A percentile compares a stretch with the other conserved stretches of the same genome.
These are phyloP conservation scores for Fusarium sp. DNA, from an alignment of 2,329 filamentous ascomycete species.

Conservation along the genomic window DNA sequence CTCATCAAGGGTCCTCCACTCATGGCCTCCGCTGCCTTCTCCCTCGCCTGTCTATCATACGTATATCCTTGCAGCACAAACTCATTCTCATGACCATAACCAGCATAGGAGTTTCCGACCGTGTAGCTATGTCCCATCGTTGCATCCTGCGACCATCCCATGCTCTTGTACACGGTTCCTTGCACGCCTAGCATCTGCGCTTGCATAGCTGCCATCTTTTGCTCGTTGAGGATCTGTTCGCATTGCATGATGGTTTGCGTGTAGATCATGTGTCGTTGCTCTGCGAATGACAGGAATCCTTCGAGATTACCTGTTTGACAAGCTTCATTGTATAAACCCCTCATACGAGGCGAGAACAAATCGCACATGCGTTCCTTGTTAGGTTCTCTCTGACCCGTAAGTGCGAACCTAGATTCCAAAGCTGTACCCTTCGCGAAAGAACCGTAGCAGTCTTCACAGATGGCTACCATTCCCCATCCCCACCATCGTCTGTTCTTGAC, in stretches of 20 bases:
- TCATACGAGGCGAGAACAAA: conserved; percentile 53
- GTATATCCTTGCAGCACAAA: conserved; percentile 46
- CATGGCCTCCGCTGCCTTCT: conserved; percentile 18
- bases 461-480: conserved; percentile 51
- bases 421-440: conserved; percentile 47
- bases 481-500: conserved; percentile 41
- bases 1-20: conserved; percentile 27
- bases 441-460: conserved; percentile 53
- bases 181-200: conserved; percentile 43
- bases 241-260: conserved; percentile 46
- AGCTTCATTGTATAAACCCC: conserved; percentile 48
- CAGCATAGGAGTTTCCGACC: conserved; percentile 48
- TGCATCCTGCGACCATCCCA: conserved; percentile 35
- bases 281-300: conserved; percentile 43
- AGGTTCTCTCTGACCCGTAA: conserved; percentile 39
- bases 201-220: conserved; percentile 41
- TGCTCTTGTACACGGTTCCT: conserved; percentile 43
- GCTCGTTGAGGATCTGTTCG: conserved; percentile 44
- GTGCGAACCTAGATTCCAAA: conserved; percentile 47
- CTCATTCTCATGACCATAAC: conserved; percentile 49
- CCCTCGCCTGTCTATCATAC: conserved; percentile 47
- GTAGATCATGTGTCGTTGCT: conserved; percentile 47
- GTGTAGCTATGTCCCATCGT: conserved; percentile 39
- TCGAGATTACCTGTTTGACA: conserved; percentile 42
- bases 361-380: conserved; percentile 49